Evolutionary conservation across 139 green algal species (phyloP).

Genomic region (Chlamydomonas sp.): DNA sequence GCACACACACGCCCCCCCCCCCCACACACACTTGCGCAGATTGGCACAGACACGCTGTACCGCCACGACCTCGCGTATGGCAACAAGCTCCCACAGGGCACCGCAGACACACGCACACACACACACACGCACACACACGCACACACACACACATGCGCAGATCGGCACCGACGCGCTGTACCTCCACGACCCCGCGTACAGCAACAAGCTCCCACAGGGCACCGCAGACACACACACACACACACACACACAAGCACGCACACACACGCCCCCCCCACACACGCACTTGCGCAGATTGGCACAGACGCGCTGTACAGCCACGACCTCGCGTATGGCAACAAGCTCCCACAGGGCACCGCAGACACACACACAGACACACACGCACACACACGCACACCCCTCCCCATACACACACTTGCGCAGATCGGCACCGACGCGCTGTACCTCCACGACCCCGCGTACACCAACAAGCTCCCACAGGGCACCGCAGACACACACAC

Average conservation of each 20-base stretch:
- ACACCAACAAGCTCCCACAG: too few species aligned
- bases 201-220: conserved; percentile 63
- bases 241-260: conserved; percentile 38
- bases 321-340: conserved; percentile 13
- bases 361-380: conserved; percentile 51
- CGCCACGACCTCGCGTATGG: conserved; percentile 67
- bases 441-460: conserved; percentile 61
- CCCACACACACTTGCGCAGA: too few species aligned
- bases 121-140: conserved; percentile 41
- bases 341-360: conserved; percentile 28
- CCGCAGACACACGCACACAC: conserved; percentile 34
- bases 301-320: conserved; percentile 69
- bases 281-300: conserved; percentile 28
- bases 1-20: too few species aligned
- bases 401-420: too few species aligned
- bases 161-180: conserved; percentile 10
- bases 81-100: conserved; percentile 23
- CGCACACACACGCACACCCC: too few species aligned
- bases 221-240: conserved; percentile 23
- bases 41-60: conserved; percentile 55
- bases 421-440: conserved; percentile 62
- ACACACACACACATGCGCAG: too few species aligned
- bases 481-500: too few species aligned
- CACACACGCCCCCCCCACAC: too few species aligned
- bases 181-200: conserved; percentile 52